phyloP scores from a whole-genome alignment of 2,329 filamentous ascomycete species.

The Aspergillus quadrilineatus region DNA sequence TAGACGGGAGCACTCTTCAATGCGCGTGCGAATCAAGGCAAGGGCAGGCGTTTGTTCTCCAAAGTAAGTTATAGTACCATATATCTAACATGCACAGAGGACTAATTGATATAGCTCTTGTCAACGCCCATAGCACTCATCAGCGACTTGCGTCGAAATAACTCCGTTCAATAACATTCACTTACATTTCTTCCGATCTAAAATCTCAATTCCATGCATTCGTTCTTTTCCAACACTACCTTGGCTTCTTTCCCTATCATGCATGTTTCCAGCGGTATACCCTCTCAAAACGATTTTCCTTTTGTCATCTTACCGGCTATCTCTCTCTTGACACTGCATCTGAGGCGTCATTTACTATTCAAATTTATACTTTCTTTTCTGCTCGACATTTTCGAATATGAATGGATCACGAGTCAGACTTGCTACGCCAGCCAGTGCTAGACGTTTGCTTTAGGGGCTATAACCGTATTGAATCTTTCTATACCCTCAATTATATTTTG shows the following conservation, averaged over 20 bases:
- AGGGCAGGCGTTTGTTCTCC: slow-evolving; percentile 53
- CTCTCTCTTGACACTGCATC: slow-evolving; percentile 13
- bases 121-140: slow-evolving; percentile 42
- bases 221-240: not conserved
- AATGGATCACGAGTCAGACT: slow-evolving; percentile 10
- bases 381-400: not conserved
- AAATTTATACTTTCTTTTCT: slow-evolving; percentile 8
- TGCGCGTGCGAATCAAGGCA: slow-evolving; percentile 60
- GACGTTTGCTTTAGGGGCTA: not conserved
- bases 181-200: slow-evolving; percentile 12
- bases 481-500: not conserved
- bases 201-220: slow-evolving; percentile 7
- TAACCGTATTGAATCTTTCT: not conserved
- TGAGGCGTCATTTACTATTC: slow-evolving; percentile 10
- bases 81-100: not conserved
- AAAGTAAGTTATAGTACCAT: slow-evolving; percentile 41
- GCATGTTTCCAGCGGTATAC: slow-evolving; percentile 35
- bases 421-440: not conserved
- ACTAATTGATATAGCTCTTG: slow-evolving; percentile 36
- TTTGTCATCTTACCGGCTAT: slow-evolving; percentile 20
- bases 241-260: slow-evolving; percentile 15
- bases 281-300: slow-evolving; percentile 28
- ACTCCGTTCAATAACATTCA: slow-evolving; percentile 5
- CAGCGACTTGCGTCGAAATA: slow-evolving; percentile 23
- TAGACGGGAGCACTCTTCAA: slow-evolving; percentile 62